Evolutionary conservation across 148 eudicot species (phyloP), one percentile per base, ranked within the genome.

Genomic region (Fagopyrum esculentum): DNA sequence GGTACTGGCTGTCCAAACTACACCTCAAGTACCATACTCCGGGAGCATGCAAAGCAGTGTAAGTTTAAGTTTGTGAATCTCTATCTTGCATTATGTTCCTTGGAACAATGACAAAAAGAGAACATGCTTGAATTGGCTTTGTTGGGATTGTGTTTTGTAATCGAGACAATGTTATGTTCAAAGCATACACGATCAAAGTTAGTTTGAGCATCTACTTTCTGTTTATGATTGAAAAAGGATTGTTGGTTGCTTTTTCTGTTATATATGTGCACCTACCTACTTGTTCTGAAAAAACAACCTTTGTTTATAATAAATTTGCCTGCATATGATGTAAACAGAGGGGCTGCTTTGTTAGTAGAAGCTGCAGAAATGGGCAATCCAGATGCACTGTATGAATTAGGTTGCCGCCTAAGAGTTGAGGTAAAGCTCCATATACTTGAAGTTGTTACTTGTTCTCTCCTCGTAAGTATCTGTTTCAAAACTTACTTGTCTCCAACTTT

Each of bases 331-430:
- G 68, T 59, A 66, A 55, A 78, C 70, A 93, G 97, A 78, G 97
- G 98, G 43, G 97, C 93, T 86, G 98, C 98, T 76, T 88, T 94
- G 83, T 80, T 94, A 74, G 93, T 94, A 77, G 98, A 94, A 90
- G 95, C 98, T 82, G 97, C 98, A 43, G 91, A 94, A 76, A 94
- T 91, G 98, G 98, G 97, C 47, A 77, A 91, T 79, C 70, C 95
- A 45, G 98, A 94, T 77, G 98, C 98, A 17, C 89, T 81, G 55
- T 91, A 87, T 81, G 98, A 91, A 47, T 69, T 93, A 56, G 95
- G 89, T 83, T 83, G 89, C 81, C 85, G 75, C 55, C 83, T 93
- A 77, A 87, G 98, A 85, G 85, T 89, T 60, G 91, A 93, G 91
- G 97, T 93, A 71, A 35, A 35, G 43, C 54, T 71, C n/a, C 43